phyloP scores from a whole-genome alignment of 148 eudicot genomes.

The Camellia japonica region DNA sequence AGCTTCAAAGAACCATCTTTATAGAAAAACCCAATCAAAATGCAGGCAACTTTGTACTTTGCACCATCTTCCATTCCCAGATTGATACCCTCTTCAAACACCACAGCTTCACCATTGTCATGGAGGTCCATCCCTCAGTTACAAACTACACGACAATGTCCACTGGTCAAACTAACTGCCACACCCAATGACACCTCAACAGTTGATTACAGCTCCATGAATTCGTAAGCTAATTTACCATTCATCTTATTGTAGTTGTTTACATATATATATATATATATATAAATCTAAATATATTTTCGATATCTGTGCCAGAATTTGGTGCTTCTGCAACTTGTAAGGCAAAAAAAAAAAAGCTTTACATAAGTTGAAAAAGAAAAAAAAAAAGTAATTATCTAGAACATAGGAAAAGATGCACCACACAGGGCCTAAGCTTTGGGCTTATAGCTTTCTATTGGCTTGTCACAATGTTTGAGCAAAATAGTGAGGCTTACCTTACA shows the following conservation, averaged over 20 bases:
- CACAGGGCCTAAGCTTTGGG: no score
- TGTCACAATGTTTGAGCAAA: neutral
- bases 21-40: constrained; percentile 18
- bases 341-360: no score
- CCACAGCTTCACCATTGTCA: constrained; percentile 9
- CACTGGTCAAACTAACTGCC: constrained; percentile 24
- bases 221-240: constrained; percentile 36
- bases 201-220: constrained; percentile 47
- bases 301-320: no score
- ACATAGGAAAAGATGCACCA: no score
- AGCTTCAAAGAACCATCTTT: no score
- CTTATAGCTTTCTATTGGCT: neutral
- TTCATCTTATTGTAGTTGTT: neutral
- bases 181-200: constrained; percentile 25
- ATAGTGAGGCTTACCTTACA: neutral
- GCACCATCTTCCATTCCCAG: constrained; percentile 24
- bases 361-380: no score
- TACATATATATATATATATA: no score
- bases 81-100: neutral
- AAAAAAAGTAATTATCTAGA: no score
- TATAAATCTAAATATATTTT: no score
- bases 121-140: neutral
- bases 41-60: constrained; percentile 43
- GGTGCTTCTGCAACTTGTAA: no score
- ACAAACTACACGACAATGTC: neutral